These are phyloP conservation scores for Scedosporium apiospermum DNA, from an alignment of 2,329 filamentous ascomycete genomes.

Conservation along the genomic window DNA sequence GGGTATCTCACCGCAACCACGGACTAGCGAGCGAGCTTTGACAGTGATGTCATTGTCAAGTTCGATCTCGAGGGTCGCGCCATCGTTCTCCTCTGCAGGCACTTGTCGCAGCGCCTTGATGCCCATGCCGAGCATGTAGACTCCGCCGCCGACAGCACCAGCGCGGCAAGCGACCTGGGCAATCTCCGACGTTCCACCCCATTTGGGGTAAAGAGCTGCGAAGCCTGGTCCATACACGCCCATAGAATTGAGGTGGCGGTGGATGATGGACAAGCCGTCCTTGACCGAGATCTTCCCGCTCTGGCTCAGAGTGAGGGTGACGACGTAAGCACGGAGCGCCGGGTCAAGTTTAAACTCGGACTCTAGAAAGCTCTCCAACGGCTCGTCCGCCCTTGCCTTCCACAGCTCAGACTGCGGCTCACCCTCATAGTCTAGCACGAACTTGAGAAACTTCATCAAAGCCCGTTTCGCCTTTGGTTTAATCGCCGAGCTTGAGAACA, in stretches of 20 bases:
- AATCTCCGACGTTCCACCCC: slow-evolving; percentile 82
- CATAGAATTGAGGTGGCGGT: slow-evolving; percentile 75
- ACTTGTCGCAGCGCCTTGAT: slow-evolving; percentile 31
- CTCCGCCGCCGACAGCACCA: slow-evolving; percentile 78
- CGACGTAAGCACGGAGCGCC: slow-evolving; percentile 52
- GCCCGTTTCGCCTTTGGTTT: slow-evolving; percentile 72
- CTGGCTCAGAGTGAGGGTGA: slow-evolving; percentile 66
- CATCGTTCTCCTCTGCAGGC: slow-evolving; percentile 11
- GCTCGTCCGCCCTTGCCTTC: slow-evolving; percentile 43
- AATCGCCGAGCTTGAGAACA: slow-evolving; percentile 71
- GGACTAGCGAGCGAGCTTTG: slow-evolving; percentile 44
- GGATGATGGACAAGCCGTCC: slow-evolving; percentile 63
- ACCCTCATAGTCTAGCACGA: slow-evolving; percentile 65
- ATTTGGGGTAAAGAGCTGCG: slow-evolving; percentile 83
- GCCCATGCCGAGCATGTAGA: slow-evolving; percentile 76
- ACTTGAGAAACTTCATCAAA: slow-evolving; percentile 90
- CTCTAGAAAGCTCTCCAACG: slow-evolving; percentile 50
- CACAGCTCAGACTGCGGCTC: slow-evolving; percentile 45
- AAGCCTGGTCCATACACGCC: slow-evolving; percentile 84
- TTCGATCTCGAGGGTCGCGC: slow-evolving; percentile 28
- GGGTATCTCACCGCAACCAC: slow-evolving; percentile 24
- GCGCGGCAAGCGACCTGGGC: slow-evolving; percentile 87
- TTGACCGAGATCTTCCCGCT: slow-evolving; percentile 49
- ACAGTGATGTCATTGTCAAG: slow-evolving; percentile 51
- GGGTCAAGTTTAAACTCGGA: slow-evolving; percentile 57